A percentile compares a stretch with the other conserved stretches of the same genome.
Evolutionary conservation across 805 yeast genomes (phyloP).

Genomic region (Candida insectalens): DNA sequence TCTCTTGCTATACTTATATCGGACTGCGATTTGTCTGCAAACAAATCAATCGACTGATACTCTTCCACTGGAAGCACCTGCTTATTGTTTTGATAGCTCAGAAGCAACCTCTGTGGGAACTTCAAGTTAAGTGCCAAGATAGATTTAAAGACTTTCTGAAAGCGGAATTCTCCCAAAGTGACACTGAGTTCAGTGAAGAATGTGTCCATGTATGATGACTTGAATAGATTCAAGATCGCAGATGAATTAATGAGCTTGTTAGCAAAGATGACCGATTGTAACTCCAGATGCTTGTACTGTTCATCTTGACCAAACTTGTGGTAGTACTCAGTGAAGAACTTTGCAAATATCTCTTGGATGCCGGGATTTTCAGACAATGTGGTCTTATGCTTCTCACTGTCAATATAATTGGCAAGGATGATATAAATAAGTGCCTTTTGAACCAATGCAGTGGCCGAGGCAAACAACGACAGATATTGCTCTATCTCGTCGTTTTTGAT

Average conservation of each 20-base stretch:
- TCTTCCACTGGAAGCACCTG: not conserved
- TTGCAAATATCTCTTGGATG: not conserved
- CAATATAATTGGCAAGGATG: constrained; percentile 10
- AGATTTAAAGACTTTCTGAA: not conserved
- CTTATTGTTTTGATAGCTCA: not conserved
- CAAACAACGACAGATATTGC: constrained; percentile 3
- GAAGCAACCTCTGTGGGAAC: constrained; percentile 1
- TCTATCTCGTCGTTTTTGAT: constrained; percentile 8
- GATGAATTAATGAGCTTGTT: constrained; percentile 8
- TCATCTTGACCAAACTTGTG: not conserved
- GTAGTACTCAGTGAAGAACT: constrained; percentile 2
- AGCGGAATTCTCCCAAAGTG: not conserved
- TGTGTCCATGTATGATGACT: not conserved
- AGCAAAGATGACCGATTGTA: constrained; percentile 6
- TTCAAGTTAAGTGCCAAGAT: constrained; percentile 1
- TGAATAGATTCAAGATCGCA: not conserved
- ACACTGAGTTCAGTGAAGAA: not conserved
- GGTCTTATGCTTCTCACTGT: constrained; percentile 5
- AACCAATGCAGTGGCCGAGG: not conserved
- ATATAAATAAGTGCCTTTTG: constrained; percentile 8
- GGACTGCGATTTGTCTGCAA: not conserved
- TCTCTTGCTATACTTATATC: constrained; percentile 1
- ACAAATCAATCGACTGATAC: not conserved
- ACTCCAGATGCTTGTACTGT: constrained; percentile 2
- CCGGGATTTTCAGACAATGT: constrained; percentile 2